Evolutionary conservation across 2,329 filamentous ascomycete genomes (phyloP).

Genomic region (Aureobasidium musti): DNA sequence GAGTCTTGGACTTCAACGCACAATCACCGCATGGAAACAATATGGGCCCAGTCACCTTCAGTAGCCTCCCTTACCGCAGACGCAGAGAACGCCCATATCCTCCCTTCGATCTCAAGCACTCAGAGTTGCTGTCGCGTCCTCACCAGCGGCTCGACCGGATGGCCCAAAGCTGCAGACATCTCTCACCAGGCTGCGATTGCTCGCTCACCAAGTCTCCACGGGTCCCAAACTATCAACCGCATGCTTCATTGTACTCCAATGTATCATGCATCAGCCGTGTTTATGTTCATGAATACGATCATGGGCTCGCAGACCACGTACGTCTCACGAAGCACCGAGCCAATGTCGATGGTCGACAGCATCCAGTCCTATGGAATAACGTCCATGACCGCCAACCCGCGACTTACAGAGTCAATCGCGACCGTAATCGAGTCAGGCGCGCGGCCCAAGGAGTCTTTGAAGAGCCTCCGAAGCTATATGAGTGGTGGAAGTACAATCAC

Average conservation of each 20-base stretch:
- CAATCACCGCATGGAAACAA: background rate
- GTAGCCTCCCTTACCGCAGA: background rate
- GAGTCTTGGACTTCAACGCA: background rate
- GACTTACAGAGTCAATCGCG: background rate
- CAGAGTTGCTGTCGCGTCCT: background rate
- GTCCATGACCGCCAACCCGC: background rate
- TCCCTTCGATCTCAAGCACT: background rate
- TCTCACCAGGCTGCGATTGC: background rate
- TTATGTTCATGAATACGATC: background rate
- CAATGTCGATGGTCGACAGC: background rate
- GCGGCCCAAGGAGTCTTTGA: background rate
- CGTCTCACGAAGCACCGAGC: background rate
- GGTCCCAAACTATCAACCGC: background rate
- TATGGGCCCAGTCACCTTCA: background rate
- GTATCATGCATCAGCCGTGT: background rate
- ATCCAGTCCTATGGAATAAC: background rate
- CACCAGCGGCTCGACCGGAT: background rate
- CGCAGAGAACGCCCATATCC: background rate
- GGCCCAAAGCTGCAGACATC: background rate
- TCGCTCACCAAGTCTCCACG: background rate
- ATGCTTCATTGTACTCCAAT: background rate
- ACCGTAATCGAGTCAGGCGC: background rate
- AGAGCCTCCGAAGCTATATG: background rate
- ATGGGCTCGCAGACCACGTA: background rate
- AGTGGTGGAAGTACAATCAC: background rate